phyloP scores from a whole-genome alignment of 148 eudicot species.

The Rhododendron griersonianum region DNA sequence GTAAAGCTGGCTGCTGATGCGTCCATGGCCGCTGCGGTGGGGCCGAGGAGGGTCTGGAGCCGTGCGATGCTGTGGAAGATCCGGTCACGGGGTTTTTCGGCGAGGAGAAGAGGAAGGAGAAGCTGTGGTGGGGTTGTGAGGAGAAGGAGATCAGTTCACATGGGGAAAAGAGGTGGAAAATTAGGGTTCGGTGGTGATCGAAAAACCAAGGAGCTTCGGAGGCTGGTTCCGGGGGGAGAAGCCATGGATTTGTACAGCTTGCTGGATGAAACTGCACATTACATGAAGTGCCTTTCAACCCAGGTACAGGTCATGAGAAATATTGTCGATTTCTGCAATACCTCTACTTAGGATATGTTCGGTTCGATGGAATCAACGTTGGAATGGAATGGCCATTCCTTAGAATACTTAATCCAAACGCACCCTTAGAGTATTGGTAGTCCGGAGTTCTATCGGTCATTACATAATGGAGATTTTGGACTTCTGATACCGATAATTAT shows the following conservation, averaged over 20 bases:
- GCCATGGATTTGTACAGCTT: constrained; percentile 49
- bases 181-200: neutral
- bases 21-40: constrained; percentile 61
- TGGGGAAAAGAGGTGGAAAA: neutral
- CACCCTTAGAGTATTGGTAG: neutral
- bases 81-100: neutral
- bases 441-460: neutral
- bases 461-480: neutral
- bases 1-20: constrained; percentile 55
- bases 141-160: neutral
- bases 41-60: constrained; percentile 66
- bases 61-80: constrained; percentile 48
- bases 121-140: neutral
- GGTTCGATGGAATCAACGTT: no score
- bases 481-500: neutral
- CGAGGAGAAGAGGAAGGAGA: constrained; percentile 12
- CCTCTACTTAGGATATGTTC: neutral
- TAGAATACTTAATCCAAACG: no score
- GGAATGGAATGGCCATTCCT: no score
- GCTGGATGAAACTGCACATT: constrained; percentile 77
- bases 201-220: constrained; percentile 29
- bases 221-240: constrained; percentile 78
- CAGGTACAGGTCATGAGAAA: constrained; percentile 79
- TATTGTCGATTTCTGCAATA: constrained; percentile 48
- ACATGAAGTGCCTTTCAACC: constrained; percentile 61